phyloP scores from a whole-genome alignment of 2,329 filamentous ascomycete species.

The Colletotrichum liaoningense region DNA sequence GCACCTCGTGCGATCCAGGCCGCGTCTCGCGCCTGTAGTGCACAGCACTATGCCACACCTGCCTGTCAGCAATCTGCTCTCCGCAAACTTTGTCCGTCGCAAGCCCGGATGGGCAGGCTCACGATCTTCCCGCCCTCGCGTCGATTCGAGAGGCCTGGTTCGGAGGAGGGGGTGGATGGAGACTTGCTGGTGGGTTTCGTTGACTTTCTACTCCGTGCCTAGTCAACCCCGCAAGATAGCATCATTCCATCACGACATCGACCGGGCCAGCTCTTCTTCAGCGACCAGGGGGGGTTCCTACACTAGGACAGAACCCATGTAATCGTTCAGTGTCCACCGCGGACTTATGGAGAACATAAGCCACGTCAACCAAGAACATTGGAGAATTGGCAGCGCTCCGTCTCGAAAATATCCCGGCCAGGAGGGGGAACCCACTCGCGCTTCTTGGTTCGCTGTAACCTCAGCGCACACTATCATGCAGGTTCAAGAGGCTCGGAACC shows the following conservation, averaged over 20 bases:
- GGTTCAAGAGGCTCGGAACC: conserved; percentile 30
- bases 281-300: conserved; percentile 13
- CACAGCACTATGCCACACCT: conserved; percentile 28
- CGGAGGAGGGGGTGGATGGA: conserved; percentile 26
- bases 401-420: conserved; percentile 33
- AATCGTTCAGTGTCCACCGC: conserved; percentile 4
- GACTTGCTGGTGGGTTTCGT: conserved; percentile 1
- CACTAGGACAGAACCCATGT: neutral
- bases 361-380: conserved; percentile 22
- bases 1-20: conserved; percentile 33
- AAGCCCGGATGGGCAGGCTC: conserved; percentile 29
- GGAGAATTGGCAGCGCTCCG: conserved; percentile 7
- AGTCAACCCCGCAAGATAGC: conserved; percentile 32
- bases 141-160: conserved; percentile 28
- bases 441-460: conserved; percentile 22
- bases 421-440: conserved; percentile 7
- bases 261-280: conserved; percentile 35
- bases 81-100: conserved; percentile 35
- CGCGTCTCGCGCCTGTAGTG: conserved; percentile 31
- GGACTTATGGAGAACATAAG: conserved; percentile 7
- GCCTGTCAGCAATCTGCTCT: conserved; percentile 31
- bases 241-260: conserved; percentile 34
- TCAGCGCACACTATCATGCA: conserved; percentile 27
- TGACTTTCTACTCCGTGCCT: conserved; percentile 10
- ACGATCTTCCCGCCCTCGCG: conserved; percentile 34